phyloP scores from a whole-genome alignment of 1,284 basidiomycete genomes.

The Ganoderma lucidum region DNA sequence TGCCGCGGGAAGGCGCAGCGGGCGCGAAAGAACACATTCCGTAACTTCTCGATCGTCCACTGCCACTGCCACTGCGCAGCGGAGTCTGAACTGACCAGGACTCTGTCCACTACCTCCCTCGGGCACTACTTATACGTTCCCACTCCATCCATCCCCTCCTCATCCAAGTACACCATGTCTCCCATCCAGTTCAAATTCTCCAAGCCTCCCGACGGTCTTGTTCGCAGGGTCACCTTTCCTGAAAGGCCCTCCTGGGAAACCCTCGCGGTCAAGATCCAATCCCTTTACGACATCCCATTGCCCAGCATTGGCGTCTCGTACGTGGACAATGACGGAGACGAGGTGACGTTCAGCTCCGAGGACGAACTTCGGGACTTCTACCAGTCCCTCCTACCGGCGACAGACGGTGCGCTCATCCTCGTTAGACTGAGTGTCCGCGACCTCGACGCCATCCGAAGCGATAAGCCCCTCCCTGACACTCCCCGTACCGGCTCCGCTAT shows the following conservation, averaged over 20 bases:
- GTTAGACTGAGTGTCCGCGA: conserved; percentile 73
- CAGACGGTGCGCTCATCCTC: conserved; percentile 32
- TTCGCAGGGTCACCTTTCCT: conserved; percentile 65
- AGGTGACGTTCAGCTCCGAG: conserved; percentile 75
- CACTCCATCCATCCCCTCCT: conserved; percentile 9
- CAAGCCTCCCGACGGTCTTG: conserved; percentile 45
- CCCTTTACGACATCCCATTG: conserved; percentile 63
- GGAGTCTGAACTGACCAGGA: conserved; percentile 33
- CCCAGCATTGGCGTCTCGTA: conserved; percentile 72
- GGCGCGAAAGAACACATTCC: conserved; percentile 10
- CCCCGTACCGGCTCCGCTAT: conserved; percentile 39
- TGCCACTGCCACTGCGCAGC: conserved; percentile 28
- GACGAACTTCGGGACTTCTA: conserved; percentile 74
- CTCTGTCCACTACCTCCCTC: conserved; percentile 7
- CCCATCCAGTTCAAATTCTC: conserved; percentile 43
- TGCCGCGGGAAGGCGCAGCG: conserved; percentile 20
- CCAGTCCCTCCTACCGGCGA: conserved; percentile 33
- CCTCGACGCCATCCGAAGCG: conserved; percentile 51
- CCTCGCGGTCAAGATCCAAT: conserved; percentile 62
- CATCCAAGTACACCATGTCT: conserved; percentile 37
- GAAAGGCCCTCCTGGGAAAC: conserved; percentile 59
- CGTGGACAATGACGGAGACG: conserved; percentile 71
- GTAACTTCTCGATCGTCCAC: conserved; percentile 29
- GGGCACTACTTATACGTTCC: conserved; percentile 24
- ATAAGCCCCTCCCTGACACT: conserved; percentile 48